A percentile compares a stretch with the other conserved stretches of the same genome.
Evolutionary conservation across 2,329 filamentous ascomycete genomes (phyloP).

Genomic region (Ceratocystis harringtonii): DNA sequence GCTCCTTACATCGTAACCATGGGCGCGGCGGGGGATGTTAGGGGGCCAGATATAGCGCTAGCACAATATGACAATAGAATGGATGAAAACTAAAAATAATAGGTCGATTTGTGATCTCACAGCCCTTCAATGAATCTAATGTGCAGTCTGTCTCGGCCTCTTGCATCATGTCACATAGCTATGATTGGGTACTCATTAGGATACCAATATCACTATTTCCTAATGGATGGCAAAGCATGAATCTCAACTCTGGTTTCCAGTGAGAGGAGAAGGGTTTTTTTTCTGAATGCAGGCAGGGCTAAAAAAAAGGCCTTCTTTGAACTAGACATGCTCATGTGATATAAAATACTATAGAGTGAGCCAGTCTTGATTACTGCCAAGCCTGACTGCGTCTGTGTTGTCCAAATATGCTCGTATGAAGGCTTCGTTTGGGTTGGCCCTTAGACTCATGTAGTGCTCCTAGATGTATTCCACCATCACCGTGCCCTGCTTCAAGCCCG

Average conservation of each 20-base stretch:
- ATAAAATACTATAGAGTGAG: no score
- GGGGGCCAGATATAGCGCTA: no score
- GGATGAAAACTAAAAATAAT: background rate
- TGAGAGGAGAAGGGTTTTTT: background rate
- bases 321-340: background rate
- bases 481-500: constrained; percentile 78
- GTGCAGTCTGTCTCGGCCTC: background rate
- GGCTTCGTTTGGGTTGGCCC: background rate
- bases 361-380: no score
- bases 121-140: background rate
- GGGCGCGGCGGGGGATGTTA: no score
- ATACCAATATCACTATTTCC: background rate
- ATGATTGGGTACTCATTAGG: background rate
- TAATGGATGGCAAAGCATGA: background rate
- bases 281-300: background rate
- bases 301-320: background rate
- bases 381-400: no score
- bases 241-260: background rate
- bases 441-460: constrained; percentile 25
- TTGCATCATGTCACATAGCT: background rate
- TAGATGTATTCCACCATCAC: constrained; percentile 89
- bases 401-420: background rate
- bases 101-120: background rate
- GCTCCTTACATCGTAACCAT: background rate
- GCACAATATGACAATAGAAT: background rate